phyloP scores from a whole-genome alignment of 2,329 filamentous ascomycete species.

The Nemania abortiva region DNA sequence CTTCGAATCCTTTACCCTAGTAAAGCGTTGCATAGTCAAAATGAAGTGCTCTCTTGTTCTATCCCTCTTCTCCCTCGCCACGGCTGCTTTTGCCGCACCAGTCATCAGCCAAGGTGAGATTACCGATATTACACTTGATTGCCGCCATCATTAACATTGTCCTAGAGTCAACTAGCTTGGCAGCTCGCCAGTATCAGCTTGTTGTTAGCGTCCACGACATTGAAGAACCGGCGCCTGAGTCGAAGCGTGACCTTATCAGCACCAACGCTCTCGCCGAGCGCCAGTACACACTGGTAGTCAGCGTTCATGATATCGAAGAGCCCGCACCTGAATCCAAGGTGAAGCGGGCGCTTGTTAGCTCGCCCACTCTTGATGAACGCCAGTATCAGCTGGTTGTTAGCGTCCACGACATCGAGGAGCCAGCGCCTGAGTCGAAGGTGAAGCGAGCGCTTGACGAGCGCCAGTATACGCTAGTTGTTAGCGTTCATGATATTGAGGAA shows the following conservation, averaged over 20 bases:
- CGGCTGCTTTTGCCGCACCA: constrained; percentile 2
- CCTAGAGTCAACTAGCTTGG: neutral
- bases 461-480: neutral
- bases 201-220: constrained; percentile 5
- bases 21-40: neutral
- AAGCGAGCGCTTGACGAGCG: constrained; percentile 10
- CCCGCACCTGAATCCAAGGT: constrained; percentile 4
- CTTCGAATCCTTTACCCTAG: neutral
- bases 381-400: constrained; percentile 6
- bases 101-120: neutral
- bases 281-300: constrained; percentile 1
- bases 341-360: neutral
- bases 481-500: constrained; percentile 4
- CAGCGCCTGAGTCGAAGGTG: neutral
- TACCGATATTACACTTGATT: neutral
- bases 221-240: neutral
- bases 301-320: constrained; percentile 9
- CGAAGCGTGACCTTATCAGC: neutral
- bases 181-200: constrained; percentile 4
- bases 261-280: neutral
- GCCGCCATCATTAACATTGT: neutral
- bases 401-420: constrained; percentile 1
- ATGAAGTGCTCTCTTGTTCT: neutral
- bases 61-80: neutral
- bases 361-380: neutral